A percentile compares a stretch with the other conserved stretches of the same genome.
phyloP scores from a whole-genome alignment of 345 rosid genomes.

The Salix suchowensis region DNA sequence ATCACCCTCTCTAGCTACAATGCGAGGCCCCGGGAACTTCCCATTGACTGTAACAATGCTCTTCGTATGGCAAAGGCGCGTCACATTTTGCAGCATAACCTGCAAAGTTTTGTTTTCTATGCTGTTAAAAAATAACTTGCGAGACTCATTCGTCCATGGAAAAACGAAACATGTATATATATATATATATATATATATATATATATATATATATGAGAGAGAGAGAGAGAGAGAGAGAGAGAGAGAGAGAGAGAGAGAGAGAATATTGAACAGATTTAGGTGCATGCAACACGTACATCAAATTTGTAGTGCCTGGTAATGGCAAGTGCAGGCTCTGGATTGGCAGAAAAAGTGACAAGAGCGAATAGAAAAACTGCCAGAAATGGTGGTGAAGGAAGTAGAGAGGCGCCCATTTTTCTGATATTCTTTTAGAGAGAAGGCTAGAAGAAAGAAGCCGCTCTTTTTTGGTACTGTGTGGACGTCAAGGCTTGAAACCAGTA shows the following conservation, averaged over 20 bases:
- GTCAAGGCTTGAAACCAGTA: conserved; percentile 11
- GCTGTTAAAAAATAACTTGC: background rate
- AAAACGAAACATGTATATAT: background rate
- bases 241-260: background rate
- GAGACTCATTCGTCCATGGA: background rate
- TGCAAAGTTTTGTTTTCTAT: background rate
- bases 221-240: background rate
- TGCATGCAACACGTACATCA: conserved; percentile 2
- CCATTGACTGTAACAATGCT: conserved; percentile 18
- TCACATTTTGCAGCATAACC: conserved; percentile 9
- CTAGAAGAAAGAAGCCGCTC: background rate
- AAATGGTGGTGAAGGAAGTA: conserved; percentile 22
- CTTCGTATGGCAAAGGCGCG: conserved; percentile 18
- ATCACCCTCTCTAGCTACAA: conserved; percentile 19
- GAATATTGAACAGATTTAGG: background rate
- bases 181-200: too few relatives aligned
- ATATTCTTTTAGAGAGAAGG: background rate
- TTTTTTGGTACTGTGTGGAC: background rate
- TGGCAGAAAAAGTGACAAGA: background rate
- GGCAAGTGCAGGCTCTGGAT: conserved; percentile 8
- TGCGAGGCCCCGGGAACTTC: conserved; percentile 22
- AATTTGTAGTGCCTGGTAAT: conserved; percentile 17
- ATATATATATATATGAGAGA: too few relatives aligned
- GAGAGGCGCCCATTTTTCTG: conserved; percentile 21
- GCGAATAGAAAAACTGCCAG: conserved; percentile 5